Evolutionary conservation across 2,329 filamentous ascomycete species (phyloP).

Genomic region (Phaeoacremonium minimum): DNA sequence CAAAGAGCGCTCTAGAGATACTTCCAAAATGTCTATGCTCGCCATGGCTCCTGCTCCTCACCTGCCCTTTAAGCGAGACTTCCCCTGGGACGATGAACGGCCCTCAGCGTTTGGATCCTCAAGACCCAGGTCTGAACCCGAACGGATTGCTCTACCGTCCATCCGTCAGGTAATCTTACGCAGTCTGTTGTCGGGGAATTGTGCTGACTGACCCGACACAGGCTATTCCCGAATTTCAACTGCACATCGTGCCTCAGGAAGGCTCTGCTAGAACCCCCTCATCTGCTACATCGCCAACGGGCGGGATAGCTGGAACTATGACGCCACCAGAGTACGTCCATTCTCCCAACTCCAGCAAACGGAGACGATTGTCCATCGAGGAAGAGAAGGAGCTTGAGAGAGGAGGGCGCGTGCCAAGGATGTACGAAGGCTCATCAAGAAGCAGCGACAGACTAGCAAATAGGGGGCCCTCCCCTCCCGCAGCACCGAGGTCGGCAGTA

Average conservation of each 20-base stretch:
- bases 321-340: constrained; percentile 44
- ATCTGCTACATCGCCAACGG: constrained; percentile 27
- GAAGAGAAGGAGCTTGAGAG: constrained; percentile 32
- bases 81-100: constrained; percentile 31
- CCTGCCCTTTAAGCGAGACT: constrained; percentile 32
- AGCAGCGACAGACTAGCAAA: constrained; percentile 19
- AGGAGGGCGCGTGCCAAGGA: constrained; percentile 39
- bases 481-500: constrained; percentile 16
- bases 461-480: constrained; percentile 30
- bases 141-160: constrained; percentile 41
- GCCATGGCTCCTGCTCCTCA: constrained; percentile 39
- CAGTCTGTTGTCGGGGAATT: no score
- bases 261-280: constrained; percentile 22
- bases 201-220: constrained; percentile 18
- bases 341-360: constrained; percentile 43
- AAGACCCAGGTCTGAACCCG: constrained; percentile 30
- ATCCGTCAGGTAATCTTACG: constrained; percentile 45
- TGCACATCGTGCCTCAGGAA: constrained; percentile 26
- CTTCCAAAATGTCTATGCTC: constrained; percentile 44
- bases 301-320: constrained; percentile 19
- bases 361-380: constrained; percentile 39
- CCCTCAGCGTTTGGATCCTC: constrained; percentile 24
- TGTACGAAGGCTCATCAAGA: constrained; percentile 31
- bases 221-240: constrained; percentile 41
- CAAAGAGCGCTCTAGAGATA: constrained; percentile 17